phyloP scores from a whole-genome alignment of 2,329 filamentous ascomycete species.

The Hymenoscyphus fraxineus region DNA sequence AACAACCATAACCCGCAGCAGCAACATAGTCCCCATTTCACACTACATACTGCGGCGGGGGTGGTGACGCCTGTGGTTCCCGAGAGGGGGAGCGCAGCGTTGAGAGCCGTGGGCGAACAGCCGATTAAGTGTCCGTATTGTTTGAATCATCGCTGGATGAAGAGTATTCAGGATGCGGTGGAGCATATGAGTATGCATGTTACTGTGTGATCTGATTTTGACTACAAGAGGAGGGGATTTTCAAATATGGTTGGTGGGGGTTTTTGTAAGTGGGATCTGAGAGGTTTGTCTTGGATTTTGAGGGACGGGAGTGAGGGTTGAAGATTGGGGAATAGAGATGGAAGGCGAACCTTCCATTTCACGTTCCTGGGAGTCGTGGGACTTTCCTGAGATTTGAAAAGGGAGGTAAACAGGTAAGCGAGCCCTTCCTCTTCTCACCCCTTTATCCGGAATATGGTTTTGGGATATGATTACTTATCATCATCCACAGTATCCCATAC shows the following conservation, averaged over 20 bases:
- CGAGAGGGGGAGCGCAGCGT: constrained; percentile 19
- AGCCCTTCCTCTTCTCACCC: neutral
- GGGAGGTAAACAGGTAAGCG: neutral
- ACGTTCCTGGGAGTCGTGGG: too few relatives aligned
- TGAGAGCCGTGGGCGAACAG: constrained; percentile 28
- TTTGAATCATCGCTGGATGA: constrained; percentile 34
- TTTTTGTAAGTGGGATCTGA: neutral
- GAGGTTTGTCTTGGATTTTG: neutral
- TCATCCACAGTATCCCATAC: neutral
- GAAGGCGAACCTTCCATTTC: too few relatives aligned
- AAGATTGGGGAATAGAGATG: too few relatives aligned
- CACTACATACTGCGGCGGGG: constrained; percentile 28
- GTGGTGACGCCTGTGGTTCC: constrained; percentile 29
- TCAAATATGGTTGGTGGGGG: neutral
- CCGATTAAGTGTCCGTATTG: constrained; percentile 34
- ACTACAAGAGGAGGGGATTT: neutral
- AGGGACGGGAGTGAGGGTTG: too few relatives aligned
- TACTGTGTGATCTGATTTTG: constrained; percentile 22
- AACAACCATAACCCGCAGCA: constrained; percentile 7
- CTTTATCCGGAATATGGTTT: too few relatives aligned
- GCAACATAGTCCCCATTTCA: constrained; percentile 23
- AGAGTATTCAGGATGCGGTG: constrained; percentile 34
- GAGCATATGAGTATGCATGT: constrained; percentile 37
- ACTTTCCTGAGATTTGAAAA: too few relatives aligned
- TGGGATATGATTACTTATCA: neutral